Base-by-base conservation (phyloP, 2,329 filamentous ascomycete genomes). In the Ophiostoma sp. region DNA sequence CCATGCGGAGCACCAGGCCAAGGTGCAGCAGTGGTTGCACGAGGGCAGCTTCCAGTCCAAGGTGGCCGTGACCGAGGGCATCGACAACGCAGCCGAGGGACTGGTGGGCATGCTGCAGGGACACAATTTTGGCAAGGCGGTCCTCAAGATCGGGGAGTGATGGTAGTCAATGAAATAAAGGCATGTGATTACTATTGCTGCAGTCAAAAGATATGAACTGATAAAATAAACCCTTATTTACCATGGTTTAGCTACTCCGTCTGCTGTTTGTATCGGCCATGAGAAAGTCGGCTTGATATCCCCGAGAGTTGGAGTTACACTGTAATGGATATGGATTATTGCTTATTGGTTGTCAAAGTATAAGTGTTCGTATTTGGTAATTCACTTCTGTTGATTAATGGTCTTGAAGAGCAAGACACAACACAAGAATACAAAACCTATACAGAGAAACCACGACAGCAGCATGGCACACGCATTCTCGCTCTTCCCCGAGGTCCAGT, bases 101-200 rank as follows among this genome's bases (percentile, higher is more conserved):
- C 82, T 96, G 70, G 78, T 94, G 12, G 90, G 87, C 12, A 87
- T 96, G 81, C 82, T 95, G 67, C 77, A 85, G 74, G 92, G 92
- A 64, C 84, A 90, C 78, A 96, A 96, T 81, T 91, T 93, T 78
- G 92, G 92, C 73, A 96, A 96, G 85, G 90, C 91, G 16, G 85
- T 95, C 36, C 75, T 95, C 74, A 90, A 91, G 81, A 77, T 85
- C 52, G 73, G 67, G 47, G 47, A 71, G n/a, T 68, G 60, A 1
- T 18, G 27, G 49, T 16, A 14, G 49, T 18, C n/a, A 18, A 7
- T 52, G 18, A 4, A 7, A 27, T 5, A n/a, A 9, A 40, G 27
- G 55, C 16, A 27, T 27, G 27, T 27, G 2, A 27, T 27, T 27
- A 27, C 27, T 27, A 27, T 27, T 27, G 27, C 27, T 27, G 27